These are phyloP conservation scores for Lophiostoma macrostomum DNA, from an alignment of 495 filamentous ascomycete genomes.

Conservation along the genomic window DNA sequence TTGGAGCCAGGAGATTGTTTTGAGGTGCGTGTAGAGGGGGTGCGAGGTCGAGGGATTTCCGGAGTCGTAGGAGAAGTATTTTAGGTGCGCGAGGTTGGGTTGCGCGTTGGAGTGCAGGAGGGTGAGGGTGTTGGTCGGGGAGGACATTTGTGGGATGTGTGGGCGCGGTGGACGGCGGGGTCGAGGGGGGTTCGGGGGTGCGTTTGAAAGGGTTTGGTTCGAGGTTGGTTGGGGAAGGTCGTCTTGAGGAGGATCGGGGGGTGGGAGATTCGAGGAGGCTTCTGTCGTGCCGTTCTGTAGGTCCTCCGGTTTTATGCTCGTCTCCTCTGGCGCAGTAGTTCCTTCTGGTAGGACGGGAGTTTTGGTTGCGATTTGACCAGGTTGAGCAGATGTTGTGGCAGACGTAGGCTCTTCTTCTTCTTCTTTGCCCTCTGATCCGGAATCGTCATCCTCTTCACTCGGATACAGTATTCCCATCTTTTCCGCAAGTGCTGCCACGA, in stretches of 20 bases:
- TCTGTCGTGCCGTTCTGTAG: too few relatives aligned
- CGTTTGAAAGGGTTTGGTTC: not conserved
- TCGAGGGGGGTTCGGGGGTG: not conserved
- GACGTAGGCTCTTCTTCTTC: slow-evolving; percentile 24
- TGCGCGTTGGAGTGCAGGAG: slow-evolving; percentile 84
- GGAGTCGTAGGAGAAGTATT: slow-evolving; percentile 79
- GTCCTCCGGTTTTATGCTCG: not conserved
- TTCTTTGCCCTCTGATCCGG: not conserved
- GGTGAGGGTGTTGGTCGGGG: slow-evolving; percentile 77
- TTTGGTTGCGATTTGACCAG: too few relatives aligned
- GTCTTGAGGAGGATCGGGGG: too few relatives aligned
- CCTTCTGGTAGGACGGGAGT: too few relatives aligned
- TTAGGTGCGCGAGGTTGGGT: slow-evolving; percentile 80
- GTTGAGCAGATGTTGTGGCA: too few relatives aligned
- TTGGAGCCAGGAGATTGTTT: slow-evolving; percentile 85
- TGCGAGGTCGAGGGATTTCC: slow-evolving; percentile 66
- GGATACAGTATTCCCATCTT: slow-evolving; percentile 80
- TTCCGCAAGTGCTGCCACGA: slow-evolving; percentile 87
- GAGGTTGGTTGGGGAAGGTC: too few relatives aligned
- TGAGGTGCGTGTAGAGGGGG: slow-evolving; percentile 76
- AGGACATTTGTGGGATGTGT: slow-evolving; percentile 46
- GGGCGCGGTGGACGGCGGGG: slow-evolving; percentile 35
- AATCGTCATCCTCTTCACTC: slow-evolving; percentile 32
- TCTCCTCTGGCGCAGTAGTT: not conserved
- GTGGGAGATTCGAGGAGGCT: too few relatives aligned